A percentile compares a stretch with the other conserved stretches of the same genome.
Evolutionary conservation across 257 asterid species (phyloP).

Genomic region (Nemophila menziesii): DNA sequence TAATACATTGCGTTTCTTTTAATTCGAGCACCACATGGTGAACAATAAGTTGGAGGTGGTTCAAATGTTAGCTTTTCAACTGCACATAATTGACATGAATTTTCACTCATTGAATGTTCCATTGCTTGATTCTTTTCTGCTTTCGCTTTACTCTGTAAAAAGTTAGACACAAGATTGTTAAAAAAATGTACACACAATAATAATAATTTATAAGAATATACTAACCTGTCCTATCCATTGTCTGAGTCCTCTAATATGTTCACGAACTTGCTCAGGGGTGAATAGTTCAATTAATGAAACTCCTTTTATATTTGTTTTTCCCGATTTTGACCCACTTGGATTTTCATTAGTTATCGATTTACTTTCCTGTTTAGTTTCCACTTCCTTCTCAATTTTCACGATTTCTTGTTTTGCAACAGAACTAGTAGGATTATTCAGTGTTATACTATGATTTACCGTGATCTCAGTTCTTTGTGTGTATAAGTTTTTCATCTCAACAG

Average conservation of each 20-base stretch:
- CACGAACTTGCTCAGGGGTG: slow-evolving; percentile 80
- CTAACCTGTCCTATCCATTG: slow-evolving; percentile 99
- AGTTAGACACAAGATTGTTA: slow-evolving; percentile 7
- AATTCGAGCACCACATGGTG: slow-evolving; percentile 88
- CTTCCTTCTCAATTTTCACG: slow-evolving; percentile 46
- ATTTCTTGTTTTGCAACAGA: slow-evolving; percentile 33
- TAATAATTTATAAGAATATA: background rate
- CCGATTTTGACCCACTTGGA: slow-evolving; percentile 55
- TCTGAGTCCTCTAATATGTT: slow-evolving; percentile 78
- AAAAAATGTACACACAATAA: background rate
- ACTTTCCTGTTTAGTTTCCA: slow-evolving; percentile 42
- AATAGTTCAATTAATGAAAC: slow-evolving; percentile 89
- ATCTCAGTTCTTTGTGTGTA: slow-evolving; percentile 33
- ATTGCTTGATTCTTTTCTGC: slow-evolving; percentile 89
- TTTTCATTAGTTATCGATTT: slow-evolving; percentile 36
- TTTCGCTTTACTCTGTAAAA: slow-evolving; percentile 79
- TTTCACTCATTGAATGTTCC: slow-evolving; percentile 86
- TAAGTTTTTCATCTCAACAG: slow-evolving; percentile 29
- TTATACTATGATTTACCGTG: slow-evolving; percentile 28
- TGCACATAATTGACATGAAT: slow-evolving; percentile 97
- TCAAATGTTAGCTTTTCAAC: slow-evolving; percentile 96
- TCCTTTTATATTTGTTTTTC: slow-evolving; percentile 86
- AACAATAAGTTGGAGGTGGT: slow-evolving; percentile 92
- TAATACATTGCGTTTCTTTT: slow-evolving; percentile 92
- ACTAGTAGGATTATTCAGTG: slow-evolving; percentile 28